Conservation (phyloP, 2,329 filamentous ascomycete species). For the Nemania serpens region DNA sequence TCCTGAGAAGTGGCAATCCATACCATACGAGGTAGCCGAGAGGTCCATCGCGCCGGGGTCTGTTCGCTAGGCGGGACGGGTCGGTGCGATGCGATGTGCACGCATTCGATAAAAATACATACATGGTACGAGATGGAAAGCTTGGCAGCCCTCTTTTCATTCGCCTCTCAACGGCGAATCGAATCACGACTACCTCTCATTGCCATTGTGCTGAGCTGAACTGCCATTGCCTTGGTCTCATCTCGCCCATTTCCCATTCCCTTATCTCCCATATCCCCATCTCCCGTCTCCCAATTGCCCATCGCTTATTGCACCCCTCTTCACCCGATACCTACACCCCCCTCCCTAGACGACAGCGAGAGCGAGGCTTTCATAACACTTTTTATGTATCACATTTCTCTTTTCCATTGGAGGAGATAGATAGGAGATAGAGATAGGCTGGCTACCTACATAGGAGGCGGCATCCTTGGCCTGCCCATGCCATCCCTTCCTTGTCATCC, state of each 20-base stretch:
- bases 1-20: neutral
- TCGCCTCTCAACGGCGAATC: slow-evolving; percentile 2
- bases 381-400: no score
- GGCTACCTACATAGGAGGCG: neutral
- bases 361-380: no score
- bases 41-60: slow-evolving; percentile 13
- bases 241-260: neutral
- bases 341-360: no score
- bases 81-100: slow-evolving; percentile 26
- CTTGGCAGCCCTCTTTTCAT: slow-evolving; percentile 15
- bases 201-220: neutral
- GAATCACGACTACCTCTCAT: neutral
- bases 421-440: no score
- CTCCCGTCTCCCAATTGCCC: neutral
- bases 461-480: neutral
- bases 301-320: neutral
- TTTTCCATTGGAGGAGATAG: no score
- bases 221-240: neutral
- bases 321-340: neutral
- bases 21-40: neutral
- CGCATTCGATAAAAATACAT: slow-evolving; percentile 7
- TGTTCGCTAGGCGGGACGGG: neutral
- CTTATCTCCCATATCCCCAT: neutral
- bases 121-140: neutral
- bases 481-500: neutral